Base-by-base conservation (phyloP, 2,329 filamentous ascomycete genomes). In the Fusarium palustre region DNA sequence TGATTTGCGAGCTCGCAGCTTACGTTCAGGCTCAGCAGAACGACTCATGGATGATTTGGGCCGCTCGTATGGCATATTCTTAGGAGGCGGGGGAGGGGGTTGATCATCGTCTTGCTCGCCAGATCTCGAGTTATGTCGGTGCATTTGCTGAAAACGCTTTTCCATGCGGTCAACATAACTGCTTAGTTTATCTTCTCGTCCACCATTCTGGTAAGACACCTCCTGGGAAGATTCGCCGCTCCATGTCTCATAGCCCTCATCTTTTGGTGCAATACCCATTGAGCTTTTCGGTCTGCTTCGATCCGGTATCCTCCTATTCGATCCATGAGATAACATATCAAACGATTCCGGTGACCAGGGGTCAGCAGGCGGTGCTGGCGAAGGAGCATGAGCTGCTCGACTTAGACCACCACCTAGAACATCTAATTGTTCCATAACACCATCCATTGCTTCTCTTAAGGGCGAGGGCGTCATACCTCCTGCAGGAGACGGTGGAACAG, bases 101-200 rank as follows among this genome's bases (percentile, higher is more conserved):
- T 89, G 88, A 18, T 82, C 81, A 41, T 84, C 83, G 45, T 86
- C 81, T 28, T 74, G 68, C 25, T 70, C 56, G 28, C 63, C 66
- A 36, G 81, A 76, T 42, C 83, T 84, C 18, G 82, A 79, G 67
- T 83, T 87, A 42, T 88, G 82, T 52, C 88, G 85, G 55, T 94
- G 91, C 83, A 93, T 88, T 66, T 88, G 88, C 49, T 89, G 87
- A 41, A 97, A 81, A 36, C 93, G 89, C 69, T 88, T 91, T 77
- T 98, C 95, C 94, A 98, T 97, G 49, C 94, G 88, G 74, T 96
- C 89, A 7, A 97, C 93, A 74, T 97, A 97, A 74, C 92, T 94
- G 76, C 89, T 92, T 13, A 97, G 83, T 72, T 94, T 89, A 36
- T 85, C 86, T 48, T 87, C 84, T 42, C 79, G 77, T 11, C 78